Evolutionary conservation across 768 basidiomycete genomes (phyloP), one percentile per base, ranked within the genome.

Genomic region (Naganishia randhawae): DNA sequence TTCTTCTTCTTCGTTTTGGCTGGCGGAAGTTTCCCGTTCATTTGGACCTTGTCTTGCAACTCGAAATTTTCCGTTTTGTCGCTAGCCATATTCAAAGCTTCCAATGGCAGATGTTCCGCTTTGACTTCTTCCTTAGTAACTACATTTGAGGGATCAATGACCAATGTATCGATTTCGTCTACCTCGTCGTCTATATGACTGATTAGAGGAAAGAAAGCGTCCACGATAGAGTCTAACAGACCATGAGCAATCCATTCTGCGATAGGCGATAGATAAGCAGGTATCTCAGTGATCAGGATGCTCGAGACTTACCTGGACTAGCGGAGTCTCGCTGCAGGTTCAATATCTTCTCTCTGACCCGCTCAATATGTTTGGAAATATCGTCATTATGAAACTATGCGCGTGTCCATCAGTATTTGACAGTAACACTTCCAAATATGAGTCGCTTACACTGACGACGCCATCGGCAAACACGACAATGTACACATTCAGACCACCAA

Each of bases 191-290:
- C 91, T 41, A 96, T 88, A 68, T 87, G 86, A 71, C 87, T 85
- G 68, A 93, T 82, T 68, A 92, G 84, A 16, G 78, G 78, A 77
- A 92, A 92, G 81, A 94, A 94, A 0, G 90, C 88, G 76, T 97
- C 93, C 25, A 97, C 92, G 63, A 97, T 87, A 0, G 92, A 94
- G 75, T 96, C 94, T 71, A 97, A 82, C 65, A 96, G 84, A 25
- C 88, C 89, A 78, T 97, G 92, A 0, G 91, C 92, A 71, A 97
- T 90, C 91, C 92, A 95, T 76, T 93, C 93, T 92, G 72, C 7
- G 55, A 52, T 22, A 25, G 3, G 25, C 35, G 70, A 19, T n/a
- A 8, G 11, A 29, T 69, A 16, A 69, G 68, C 32, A 48, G 4
- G 1, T 1, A 27, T n/a, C 2, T 16, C 17, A 8, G n/a, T 6